phyloP scores from a whole-genome alignment of 352 stramenopile species.

The Pythium oligandrum region DNA sequence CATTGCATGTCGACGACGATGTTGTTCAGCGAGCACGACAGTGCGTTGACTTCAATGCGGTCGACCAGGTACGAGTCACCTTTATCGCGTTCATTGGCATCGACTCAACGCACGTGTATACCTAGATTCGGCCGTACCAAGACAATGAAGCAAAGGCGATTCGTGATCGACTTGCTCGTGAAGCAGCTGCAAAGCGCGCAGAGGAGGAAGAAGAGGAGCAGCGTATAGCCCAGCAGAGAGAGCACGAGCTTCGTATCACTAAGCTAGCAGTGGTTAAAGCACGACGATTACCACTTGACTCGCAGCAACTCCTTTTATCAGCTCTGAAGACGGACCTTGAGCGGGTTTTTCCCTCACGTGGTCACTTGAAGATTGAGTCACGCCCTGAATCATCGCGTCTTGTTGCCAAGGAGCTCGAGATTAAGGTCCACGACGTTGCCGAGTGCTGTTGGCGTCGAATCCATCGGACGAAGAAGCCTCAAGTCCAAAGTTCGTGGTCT shows the following conservation, averaged over 20 bases:
- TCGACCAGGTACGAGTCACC: slow-evolving; percentile 26
- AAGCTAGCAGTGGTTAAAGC: slow-evolving; percentile 38
- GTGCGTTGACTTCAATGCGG: slow-evolving; percentile 32
- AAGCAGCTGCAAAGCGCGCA: slow-evolving; percentile 38
- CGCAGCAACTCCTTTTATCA: slow-evolving; percentile 40
- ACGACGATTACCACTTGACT: slow-evolving; percentile 29
- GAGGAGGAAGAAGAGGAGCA: slow-evolving; percentile 42
- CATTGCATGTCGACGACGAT: slow-evolving; percentile 58
- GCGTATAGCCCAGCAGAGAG: slow-evolving; percentile 16
- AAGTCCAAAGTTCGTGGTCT: slow-evolving; percentile 25
- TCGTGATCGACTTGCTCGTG: slow-evolving; percentile 33
- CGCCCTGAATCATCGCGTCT: no score
- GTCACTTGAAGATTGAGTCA: not conserved
- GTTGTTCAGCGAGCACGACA: slow-evolving; percentile 36
- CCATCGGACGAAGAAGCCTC: slow-evolving; percentile 17
- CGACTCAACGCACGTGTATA: not conserved
- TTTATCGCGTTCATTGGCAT: not conserved
- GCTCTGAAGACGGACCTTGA: slow-evolving; percentile 32
- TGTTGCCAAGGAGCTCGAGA: slow-evolving; percentile 9
- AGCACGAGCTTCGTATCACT: slow-evolving; percentile 30
- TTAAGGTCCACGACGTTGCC: slow-evolving; percentile 31
- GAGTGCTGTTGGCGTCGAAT: slow-evolving; percentile 48
- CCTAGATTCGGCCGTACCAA: slow-evolving; percentile 56
- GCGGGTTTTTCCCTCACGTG: slow-evolving; percentile 26
- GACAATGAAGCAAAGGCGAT: slow-evolving; percentile 41